Conservation (phyloP, 2,329 filamentous ascomycete genomes). For the Monosporascus cannonballus region DNA sequence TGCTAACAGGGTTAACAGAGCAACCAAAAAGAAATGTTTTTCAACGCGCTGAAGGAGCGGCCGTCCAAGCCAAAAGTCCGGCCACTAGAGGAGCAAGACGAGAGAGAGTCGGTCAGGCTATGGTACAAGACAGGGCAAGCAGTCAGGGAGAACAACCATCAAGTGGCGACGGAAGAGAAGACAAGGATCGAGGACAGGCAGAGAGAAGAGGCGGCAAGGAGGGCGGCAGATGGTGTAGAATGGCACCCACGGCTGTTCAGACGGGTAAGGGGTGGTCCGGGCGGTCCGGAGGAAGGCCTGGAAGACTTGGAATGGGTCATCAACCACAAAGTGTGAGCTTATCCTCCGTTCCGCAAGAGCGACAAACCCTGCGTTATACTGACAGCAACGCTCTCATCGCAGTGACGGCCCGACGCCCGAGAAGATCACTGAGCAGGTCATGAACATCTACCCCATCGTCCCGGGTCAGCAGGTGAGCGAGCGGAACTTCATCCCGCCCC, state of each 20-base stretch:
- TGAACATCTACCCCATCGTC: slow-evolving; percentile 79
- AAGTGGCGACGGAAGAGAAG: slow-evolving; percentile 88
- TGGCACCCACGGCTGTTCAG: slow-evolving; percentile 89
- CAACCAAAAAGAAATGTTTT: slow-evolving; percentile 81
- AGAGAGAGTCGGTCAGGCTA: slow-evolving; percentile 81
- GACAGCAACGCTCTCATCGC: slow-evolving; percentile 8
- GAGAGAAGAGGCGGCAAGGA: slow-evolving; percentile 76
- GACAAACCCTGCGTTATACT: too few species aligned
- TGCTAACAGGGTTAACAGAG: slow-evolving; percentile 49
- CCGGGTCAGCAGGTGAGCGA: slow-evolving; percentile 61
- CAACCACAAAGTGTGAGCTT: slow-evolving; percentile 68
- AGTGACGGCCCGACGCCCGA: slow-evolving; percentile 57
- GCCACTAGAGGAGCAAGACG: slow-evolving; percentile 78
- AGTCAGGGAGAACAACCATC: slow-evolving; percentile 79
- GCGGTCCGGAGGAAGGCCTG: slow-evolving; percentile 70
- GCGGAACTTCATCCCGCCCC: slow-evolving; percentile 51
- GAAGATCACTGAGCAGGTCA: slow-evolving; percentile 73
- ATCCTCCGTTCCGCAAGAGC: too few species aligned
- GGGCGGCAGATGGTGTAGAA: slow-evolving; percentile 71
- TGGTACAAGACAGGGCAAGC: slow-evolving; percentile 80
- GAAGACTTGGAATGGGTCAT: slow-evolving; percentile 95
- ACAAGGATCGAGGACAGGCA: slow-evolving; percentile 93
- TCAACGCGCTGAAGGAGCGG: slow-evolving; percentile 75
- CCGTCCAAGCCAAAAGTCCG: slow-evolving; percentile 68
- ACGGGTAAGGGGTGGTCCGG: slow-evolving; percentile 62